Evolutionary conservation across 176 grass and related monocot genomes (phyloP).

Genomic region (Luzula sylvatica): DNA sequence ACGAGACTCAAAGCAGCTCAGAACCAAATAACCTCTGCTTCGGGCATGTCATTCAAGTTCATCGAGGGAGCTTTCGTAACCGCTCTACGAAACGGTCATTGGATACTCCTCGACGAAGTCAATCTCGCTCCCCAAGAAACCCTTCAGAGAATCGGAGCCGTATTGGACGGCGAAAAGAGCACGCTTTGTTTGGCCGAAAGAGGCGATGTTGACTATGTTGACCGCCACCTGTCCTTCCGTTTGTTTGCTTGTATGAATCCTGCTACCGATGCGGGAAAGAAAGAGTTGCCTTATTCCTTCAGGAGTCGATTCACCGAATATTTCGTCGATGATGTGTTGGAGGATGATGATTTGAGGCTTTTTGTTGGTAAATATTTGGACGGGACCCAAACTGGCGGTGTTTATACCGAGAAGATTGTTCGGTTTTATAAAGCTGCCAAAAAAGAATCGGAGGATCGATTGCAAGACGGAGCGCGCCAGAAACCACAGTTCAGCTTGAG

Average conservation of each 20-base stretch:
- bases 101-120: slow-evolving; percentile 98
- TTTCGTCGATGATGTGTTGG: slow-evolving; percentile 89
- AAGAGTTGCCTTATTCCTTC: slow-evolving; percentile 69
- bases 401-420: slow-evolving; percentile 50
- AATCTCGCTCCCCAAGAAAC: slow-evolving; percentile 97
- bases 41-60: slow-evolving; percentile 71
- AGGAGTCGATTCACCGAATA: slow-evolving; percentile 93
- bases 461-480: slow-evolving; percentile 93
- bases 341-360: slow-evolving; percentile 68
- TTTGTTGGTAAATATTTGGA: slow-evolving; percentile 84
- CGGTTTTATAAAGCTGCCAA: slow-evolving; percentile 77
- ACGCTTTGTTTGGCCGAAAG: slow-evolving; percentile 88
- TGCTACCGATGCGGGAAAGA: slow-evolving; percentile 89
- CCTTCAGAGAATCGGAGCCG: slow-evolving; percentile 86
- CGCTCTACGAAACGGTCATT: slow-evolving; percentile 74
- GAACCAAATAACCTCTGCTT: slow-evolving; percentile 39
- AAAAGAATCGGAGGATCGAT: slow-evolving; percentile 59
- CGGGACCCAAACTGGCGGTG: slow-evolving; percentile 26
- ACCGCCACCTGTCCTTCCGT: slow-evolving; percentile 65
- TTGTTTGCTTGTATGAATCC: slow-evolving; percentile 99
- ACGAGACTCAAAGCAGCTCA: slow-evolving; percentile 34
- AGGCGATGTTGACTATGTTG: slow-evolving; percentile 76
- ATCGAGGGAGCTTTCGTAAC: slow-evolving; percentile 88
- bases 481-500: slow-evolving; percentile 95
- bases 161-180: slow-evolving; percentile 71